Base-by-base conservation (phyloP, 257 asterid genomes). In the Plectranthus barbatus region DNA sequence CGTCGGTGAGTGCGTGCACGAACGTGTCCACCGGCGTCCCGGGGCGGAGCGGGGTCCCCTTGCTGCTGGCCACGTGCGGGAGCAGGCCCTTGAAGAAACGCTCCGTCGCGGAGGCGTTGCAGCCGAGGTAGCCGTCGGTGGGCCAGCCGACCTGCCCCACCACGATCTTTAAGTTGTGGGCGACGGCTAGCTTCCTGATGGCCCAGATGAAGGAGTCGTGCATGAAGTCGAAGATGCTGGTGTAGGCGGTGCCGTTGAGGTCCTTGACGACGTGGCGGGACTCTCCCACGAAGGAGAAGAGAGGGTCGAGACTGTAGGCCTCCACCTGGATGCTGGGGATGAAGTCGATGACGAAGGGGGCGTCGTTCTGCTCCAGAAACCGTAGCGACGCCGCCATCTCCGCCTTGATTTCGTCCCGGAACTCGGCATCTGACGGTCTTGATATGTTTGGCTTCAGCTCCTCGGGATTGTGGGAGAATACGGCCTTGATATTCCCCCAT, bases 81-180 rank as follows among this genome's bases (percentile, higher is more conserved):
- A 82, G 55, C 0, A 84, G 17, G 40, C 67, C 48, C 9, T 60
- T 62, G 64, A 39, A 69, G 68, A 69, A 80, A 4, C 83, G 68
- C 54, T 80, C 83, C 0, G 83, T 81, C 9, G 13, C 8, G 3
- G 42, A 2, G 14, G 45, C 4, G 15, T 21, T 67, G 4, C 83
- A 86, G 1, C 50, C 26, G 0, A 1, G 6, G 36, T n/a, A 59
- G 6, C 86, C 83, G n/a, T 84, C 85, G 0, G 84, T 82, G 0
- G 88, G 88, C 86, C 86, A 84, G 0, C 88, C 84, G 33, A 79
- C 20, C 18, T 47, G 66, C 12, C 79, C 67, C 1, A 81, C 55
- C 3, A 72, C 40, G 7, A 81, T 14, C 6, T 70, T 41, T 10
- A 70, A n/a, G n/a, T n/a, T 7, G 40, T 56, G 47, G 0, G 49